These are phyloP conservation scores for Botrytis porri DNA, from an alignment of 2,329 filamentous ascomycete species.

Conservation along the genomic window DNA sequence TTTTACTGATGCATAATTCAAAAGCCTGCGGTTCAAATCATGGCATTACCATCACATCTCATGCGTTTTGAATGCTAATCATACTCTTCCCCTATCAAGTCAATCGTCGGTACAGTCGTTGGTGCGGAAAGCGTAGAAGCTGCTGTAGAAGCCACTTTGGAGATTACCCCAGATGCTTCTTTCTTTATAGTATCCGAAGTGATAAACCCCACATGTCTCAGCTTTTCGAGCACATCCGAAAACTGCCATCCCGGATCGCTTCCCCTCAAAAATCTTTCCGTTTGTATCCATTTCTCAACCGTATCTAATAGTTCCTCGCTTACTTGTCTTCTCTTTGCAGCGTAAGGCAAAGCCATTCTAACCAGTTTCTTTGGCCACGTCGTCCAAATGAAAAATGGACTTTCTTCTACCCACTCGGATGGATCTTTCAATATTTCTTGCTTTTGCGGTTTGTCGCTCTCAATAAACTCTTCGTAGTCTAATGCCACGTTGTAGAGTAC, in stretches of 20 bases:
- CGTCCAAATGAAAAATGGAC: neutral
- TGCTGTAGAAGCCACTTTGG: neutral
- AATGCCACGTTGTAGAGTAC: neutral
- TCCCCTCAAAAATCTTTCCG: neutral
- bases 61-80: neutral
- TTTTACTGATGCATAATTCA: neutral
- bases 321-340: neutral
- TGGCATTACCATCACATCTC: neutral
- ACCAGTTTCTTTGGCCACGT: neutral
- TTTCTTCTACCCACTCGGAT: neutral
- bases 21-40: neutral
- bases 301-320: slow-evolving; percentile 3
- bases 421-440: neutral
- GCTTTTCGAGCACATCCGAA: neutral
- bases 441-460: neutral
- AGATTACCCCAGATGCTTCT: neutral
- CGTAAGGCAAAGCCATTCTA: neutral
- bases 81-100: neutral
- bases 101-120: neutral
- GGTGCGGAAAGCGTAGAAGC: neutral
- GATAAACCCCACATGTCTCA: neutral
- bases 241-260: neutral
- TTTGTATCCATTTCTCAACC: slow-evolving; percentile 4
- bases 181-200: neutral
- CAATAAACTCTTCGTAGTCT: neutral